phyloP scores from a whole-genome alignment of 2,329 filamentous ascomycete genomes.

The Furcasterigmium furcatum region DNA sequence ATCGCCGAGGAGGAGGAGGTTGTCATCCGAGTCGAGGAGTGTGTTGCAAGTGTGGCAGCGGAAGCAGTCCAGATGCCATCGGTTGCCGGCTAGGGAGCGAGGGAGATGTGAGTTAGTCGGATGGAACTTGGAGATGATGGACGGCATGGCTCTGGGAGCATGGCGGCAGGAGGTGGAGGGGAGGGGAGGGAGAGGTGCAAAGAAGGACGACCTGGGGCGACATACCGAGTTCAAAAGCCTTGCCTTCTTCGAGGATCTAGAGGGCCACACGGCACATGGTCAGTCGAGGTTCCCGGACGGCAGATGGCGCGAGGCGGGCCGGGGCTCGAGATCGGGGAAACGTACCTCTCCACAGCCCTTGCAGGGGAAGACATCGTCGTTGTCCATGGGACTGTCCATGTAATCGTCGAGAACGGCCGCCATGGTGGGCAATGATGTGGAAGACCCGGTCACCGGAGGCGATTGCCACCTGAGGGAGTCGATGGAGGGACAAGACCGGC shows the following conservation, averaged over 20 bases:
- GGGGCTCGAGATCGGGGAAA: not conserved
- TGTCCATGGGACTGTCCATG: slow-evolving; percentile 65
- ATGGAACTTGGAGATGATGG: slow-evolving; percentile 13
- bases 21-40: slow-evolving; percentile 95
- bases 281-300: slow-evolving; percentile 1
- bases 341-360: slow-evolving; percentile 89
- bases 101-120: slow-evolving; percentile 18
- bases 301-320: slow-evolving; percentile 3
- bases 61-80: slow-evolving; percentile 99
- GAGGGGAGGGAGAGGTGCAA: not conserved
- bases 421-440: slow-evolving; percentile 26
- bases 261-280: slow-evolving; percentile 6
- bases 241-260: slow-evolving; percentile 96
- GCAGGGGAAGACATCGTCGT: slow-evolving; percentile 83
- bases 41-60: slow-evolving; percentile 94
- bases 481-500: slow-evolving; percentile 3
- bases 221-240: slow-evolving; percentile 94
- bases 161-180: not conserved
- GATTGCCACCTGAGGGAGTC: slow-evolving; percentile 6
- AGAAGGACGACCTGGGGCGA: slow-evolving; percentile 14
- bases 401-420: slow-evolving; percentile 56
- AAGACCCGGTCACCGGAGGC: slow-evolving; percentile 5
- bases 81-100: slow-evolving; percentile 72
- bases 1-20: slow-evolving; percentile 93
- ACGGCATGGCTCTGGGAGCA: slow-evolving; percentile 7